Conservation (phyloP, 73 alveolate species). For the Paramecium pentaurelia region DNA sequence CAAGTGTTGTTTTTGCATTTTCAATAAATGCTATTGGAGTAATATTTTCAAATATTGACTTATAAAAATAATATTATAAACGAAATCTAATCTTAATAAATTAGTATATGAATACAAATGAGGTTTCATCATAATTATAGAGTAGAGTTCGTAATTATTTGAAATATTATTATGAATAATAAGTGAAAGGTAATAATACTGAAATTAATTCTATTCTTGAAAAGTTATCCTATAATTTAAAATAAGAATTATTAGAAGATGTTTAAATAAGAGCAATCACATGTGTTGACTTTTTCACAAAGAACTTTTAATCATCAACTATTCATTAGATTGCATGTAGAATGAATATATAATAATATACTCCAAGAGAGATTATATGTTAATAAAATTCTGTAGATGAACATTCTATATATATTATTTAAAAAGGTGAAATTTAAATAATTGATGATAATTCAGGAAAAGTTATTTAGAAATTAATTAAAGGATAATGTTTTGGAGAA, state of each 20-base stretch:
- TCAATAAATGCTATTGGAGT: conserved; percentile 33
- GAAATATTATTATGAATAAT: neutral
- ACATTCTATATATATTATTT: neutral
- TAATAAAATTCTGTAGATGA: neutral
- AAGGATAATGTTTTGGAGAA: conserved; percentile 39
- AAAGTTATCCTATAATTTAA: neutral
- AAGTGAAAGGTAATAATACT: neutral
- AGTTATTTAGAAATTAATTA: neutral
- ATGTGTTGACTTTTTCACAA: neutral
- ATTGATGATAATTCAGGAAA: conserved; percentile 18
- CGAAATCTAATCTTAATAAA: neutral
- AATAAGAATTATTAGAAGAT: neutral
- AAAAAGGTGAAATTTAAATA: neutral
- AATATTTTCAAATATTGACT: neutral
- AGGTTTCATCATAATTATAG: neutral
- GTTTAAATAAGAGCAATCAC: neutral
- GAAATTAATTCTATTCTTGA: neutral
- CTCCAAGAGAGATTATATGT: neutral
- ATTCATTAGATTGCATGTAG: neutral
- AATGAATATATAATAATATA: neutral
- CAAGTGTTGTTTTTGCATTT: conserved; percentile 35
- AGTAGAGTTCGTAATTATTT: neutral
- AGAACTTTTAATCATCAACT: neutral
- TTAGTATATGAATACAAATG: neutral
- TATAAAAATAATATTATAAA: neutral